Conservation (phyloP, 768 basidiomycete species). For the Pulveroboletus ravenelii region DNA sequence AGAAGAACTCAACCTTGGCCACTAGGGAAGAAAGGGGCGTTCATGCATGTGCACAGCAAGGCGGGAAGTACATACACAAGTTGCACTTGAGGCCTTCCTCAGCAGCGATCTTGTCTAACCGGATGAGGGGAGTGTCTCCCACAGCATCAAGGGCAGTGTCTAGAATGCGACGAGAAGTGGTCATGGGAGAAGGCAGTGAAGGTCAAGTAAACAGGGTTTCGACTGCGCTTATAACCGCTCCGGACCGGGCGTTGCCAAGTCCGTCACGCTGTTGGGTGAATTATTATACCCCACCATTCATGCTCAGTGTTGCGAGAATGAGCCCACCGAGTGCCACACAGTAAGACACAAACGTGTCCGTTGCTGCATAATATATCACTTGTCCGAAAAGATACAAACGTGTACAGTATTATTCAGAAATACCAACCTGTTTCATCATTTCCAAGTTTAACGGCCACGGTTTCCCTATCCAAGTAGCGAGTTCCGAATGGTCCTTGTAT, state of each 20-base stretch:
- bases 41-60: background rate
- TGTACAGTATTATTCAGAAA: background rate
- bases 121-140: conserved; percentile 87
- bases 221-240: background rate
- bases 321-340: background rate
- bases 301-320: background rate
- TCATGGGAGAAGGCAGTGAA: conserved; percentile 20
- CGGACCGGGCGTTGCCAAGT: conserved; percentile 9
- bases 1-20: conserved; percentile 87
- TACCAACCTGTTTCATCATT: conserved; percentile 28
- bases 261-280: background rate
- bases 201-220: background rate
- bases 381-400: background rate
- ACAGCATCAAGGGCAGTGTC: conserved; percentile 80
- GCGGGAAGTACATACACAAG: conserved; percentile 55
- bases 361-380: too few relatives aligned
- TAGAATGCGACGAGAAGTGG: conserved; percentile 46
- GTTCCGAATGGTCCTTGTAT: conserved; percentile 57
- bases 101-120: conserved; percentile 73
- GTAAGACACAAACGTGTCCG: background rate
- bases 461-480: conserved; percentile 62
- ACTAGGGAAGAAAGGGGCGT: conserved; percentile 40
- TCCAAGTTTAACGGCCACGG: conserved; percentile 52
- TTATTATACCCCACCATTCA: too few relatives aligned
- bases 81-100: conserved; percentile 82